Base-by-base conservation (phyloP, 2,329 filamentous ascomycete genomes). In the Penicillium sp. region DNA sequence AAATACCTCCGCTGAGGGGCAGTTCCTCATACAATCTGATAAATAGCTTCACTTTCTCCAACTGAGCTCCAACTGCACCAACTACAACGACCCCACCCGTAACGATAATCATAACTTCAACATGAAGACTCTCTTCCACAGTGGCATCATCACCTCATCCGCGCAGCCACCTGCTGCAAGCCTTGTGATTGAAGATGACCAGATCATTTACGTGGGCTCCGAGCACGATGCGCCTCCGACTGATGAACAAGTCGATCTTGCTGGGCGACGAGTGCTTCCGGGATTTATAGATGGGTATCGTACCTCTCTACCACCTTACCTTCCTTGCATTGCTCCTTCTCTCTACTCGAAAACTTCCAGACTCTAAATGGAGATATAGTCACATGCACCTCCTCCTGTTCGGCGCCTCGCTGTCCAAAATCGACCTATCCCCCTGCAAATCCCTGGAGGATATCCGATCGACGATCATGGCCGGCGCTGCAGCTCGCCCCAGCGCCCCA, bases 271-370 rank as follows among this genome's bases (percentile, higher is more conserved):
- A 29, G 70, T 83, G 0, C 68, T 82, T 1, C 82, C 82, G 0
- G 77, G 79, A 0, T 84, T 84, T 61, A 78, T 84, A 45, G 82
- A 84, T 64, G 80, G 78, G 19, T 82, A 83, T 56, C 79, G 26
- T 15, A 7, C 17, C 35, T 5, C 17, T 26, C 30, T 17, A 23
- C 7, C 26, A 5, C 31, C 26, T 41, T 30, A 23, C 9, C 13
- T 41, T 21, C 19, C 26, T n/a, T 51, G 13, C 48, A 47, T 41
- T 41, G 13, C 31, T 15, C 1, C 15, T 1, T 41, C 35, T 41
- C 13, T 15, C 35, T 15, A 41, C 35, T 41, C 11, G 35, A 41
- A 41, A 41, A 35, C 23, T 23, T 15, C 23, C 9, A 30, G 5
- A 30, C 30, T 47, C 47, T 48, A 15, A 56, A 38, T 9, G 26